These are phyloP conservation scores for Triglochin maritima DNA, from an alignment of 106 monocot genomes.

Conservation along the genomic window DNA sequence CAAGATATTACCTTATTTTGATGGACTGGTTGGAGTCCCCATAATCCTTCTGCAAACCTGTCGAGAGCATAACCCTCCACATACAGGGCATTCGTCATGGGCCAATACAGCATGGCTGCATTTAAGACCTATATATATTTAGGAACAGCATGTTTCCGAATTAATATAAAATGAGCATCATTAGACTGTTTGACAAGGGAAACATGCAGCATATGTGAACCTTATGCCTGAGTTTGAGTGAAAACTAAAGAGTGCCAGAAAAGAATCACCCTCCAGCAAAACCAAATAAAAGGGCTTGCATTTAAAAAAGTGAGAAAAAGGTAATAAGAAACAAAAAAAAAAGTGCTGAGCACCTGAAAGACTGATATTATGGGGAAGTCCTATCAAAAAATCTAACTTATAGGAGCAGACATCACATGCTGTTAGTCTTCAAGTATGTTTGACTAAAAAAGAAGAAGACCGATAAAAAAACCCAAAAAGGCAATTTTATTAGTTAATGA, in stretches of 20 bases:
- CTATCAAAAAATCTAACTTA: background rate
- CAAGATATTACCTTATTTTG: slow-evolving; percentile 61
- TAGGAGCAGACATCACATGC: background rate
- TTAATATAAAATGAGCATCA: background rate
- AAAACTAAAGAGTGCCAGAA: no score
- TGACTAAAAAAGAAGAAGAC: background rate
- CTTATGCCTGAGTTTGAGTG: no score
- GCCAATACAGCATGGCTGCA: slow-evolving; percentile 98
- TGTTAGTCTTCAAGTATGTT: background rate
- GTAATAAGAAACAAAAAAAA: no score
- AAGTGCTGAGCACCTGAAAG: no score
- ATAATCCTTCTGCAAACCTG: slow-evolving; percentile 84
- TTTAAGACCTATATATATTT: slow-evolving; percentile 55
- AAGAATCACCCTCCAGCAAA: no score
- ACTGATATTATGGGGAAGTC: no score
- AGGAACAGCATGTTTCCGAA: background rate
- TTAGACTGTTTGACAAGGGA: background rate
- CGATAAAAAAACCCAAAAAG: background rate
- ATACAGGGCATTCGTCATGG: slow-evolving; percentile 72
- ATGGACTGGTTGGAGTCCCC: slow-evolving; percentile 94
- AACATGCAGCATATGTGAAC: no score
- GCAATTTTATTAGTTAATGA: no score
- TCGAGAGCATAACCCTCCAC: slow-evolving; percentile 96
- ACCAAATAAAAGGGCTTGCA: no score
- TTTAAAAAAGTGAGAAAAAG: no score